A percentile compares a stretch with the other conserved stretches of the same genome.
phyloP scores from a whole-genome alignment of 192 early-diverging fungal species.

The Piromyces sp. region DNA sequence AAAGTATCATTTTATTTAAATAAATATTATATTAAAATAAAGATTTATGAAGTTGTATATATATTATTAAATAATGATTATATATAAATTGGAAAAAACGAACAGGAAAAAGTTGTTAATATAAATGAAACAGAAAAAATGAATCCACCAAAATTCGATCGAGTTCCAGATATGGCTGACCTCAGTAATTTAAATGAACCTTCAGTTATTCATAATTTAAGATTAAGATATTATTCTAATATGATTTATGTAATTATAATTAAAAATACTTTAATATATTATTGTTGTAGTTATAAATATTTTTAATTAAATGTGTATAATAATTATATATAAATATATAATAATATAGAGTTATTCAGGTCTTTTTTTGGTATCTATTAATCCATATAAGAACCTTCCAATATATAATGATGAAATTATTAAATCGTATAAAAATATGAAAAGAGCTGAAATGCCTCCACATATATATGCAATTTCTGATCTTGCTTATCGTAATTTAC shows the following conservation, averaged over 20 bases:
- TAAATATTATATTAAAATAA: too few species aligned
- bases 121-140: constrained; percentile 80
- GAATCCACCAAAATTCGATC: constrained; percentile 99
- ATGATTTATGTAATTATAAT: constrained; percentile 69
- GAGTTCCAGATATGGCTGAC: constrained; percentile 96
- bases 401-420: constrained; percentile 74
- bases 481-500: constrained; percentile 86
- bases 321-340: too few species aligned
- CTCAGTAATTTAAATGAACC: constrained; percentile 91
- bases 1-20: background rate
- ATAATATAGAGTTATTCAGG: constrained; percentile 82
- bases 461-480: constrained; percentile 92
- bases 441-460: constrained; percentile 54
- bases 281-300: too few species aligned
- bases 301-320: too few species aligned
- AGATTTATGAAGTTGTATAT: too few species aligned
- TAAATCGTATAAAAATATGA: constrained; percentile 48
- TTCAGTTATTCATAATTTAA: constrained; percentile 93
- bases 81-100: background rate
- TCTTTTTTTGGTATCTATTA: constrained; percentile 92
- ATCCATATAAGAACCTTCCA: constrained; percentile 81
- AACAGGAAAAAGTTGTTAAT: constrained; percentile 50
- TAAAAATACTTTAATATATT: too few species aligned
- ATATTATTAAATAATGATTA: too few species aligned
- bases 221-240: constrained; percentile 73